A percentile compares a stretch with the other conserved stretches of the same genome.
Evolutionary conservation across 768 basidiomycete genomes (phyloP).

Genomic region (Boletellus emodensis): DNA sequence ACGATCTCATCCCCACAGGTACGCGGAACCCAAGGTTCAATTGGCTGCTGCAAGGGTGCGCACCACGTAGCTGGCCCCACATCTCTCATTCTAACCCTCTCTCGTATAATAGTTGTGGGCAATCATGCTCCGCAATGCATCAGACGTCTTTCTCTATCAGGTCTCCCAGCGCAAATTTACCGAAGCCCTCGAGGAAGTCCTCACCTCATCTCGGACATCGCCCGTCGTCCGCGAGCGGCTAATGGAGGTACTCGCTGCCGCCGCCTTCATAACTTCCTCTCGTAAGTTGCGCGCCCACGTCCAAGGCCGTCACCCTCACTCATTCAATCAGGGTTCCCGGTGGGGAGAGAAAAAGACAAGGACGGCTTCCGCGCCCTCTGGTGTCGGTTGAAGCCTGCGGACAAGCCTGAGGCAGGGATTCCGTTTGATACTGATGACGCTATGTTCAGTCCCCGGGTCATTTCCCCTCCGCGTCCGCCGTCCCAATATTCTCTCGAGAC

Average conservation of each 20-base stretch:
- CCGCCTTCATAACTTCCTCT: conserved; percentile 49
- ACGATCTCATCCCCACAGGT: conserved; percentile 36
- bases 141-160: conserved; percentile 65
- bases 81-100: background rate
- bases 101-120: conserved; percentile 66
- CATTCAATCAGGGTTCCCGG: conserved; percentile 15
- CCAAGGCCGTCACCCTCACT: background rate
- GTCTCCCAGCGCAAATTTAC: conserved; percentile 74
- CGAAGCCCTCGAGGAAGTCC: conserved; percentile 72
- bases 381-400: conserved; percentile 72
- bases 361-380: conserved; percentile 70
- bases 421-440: conserved; percentile 77
- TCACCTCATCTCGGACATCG: conserved; percentile 56
- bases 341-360: conserved; percentile 32
- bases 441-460: conserved; percentile 68
- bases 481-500: conserved; percentile 31
- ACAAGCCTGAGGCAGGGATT: conserved; percentile 81
- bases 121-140: conserved; percentile 81
- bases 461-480: conserved; percentile 29
- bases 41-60: conserved; percentile 71
- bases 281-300: conserved; percentile 12
- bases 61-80: conserved; percentile 7
- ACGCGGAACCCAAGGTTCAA: conserved; percentile 72
- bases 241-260: conserved; percentile 77
- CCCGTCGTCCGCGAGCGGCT: conserved; percentile 81